phyloP scores from a whole-genome alignment of 768 basidiomycete species.

The Phanerochaete sordida region DNA sequence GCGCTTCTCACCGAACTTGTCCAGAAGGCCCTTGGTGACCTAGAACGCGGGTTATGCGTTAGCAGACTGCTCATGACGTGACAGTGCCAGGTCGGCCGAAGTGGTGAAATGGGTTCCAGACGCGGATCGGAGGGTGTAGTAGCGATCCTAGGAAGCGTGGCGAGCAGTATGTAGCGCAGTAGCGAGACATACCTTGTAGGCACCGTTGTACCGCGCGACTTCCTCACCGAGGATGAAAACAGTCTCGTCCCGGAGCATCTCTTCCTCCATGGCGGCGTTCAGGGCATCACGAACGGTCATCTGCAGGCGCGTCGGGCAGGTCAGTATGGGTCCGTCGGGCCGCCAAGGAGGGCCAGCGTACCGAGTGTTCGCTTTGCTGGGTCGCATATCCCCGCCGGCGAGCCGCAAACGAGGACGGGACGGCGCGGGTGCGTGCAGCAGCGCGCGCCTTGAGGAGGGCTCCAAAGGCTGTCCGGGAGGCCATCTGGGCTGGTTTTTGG shows the following conservation, averaged over 20 bases:
- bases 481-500: conserved; percentile 42
- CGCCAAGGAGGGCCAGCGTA: conserved; percentile 26
- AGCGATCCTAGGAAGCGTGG: neutral
- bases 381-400: conserved; percentile 55
- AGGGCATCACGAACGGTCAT: conserved; percentile 99
- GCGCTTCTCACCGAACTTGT: conserved; percentile 98
- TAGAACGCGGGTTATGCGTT: conserved; percentile 27
- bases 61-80: neutral
- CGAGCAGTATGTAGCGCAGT: neutral
- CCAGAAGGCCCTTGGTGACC: conserved; percentile 97
- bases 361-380: conserved; percentile 42
- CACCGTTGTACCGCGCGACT: conserved; percentile 97
- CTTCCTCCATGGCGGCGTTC: conserved; percentile 98
- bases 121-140: neutral
- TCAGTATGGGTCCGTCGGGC: neutral
- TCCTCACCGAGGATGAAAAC: conserved; percentile 98
- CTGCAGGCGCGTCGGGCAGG: conserved; percentile 32
- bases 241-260: conserved; percentile 93
- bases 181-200: conserved; percentile 70
- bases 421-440: conserved; percentile 41
- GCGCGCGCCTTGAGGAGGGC: conserved; percentile 50
- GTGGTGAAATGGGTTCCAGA: neutral
- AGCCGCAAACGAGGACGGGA: conserved; percentile 35
- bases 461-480: conserved; percentile 58
- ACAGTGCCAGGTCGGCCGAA: neutral